phyloP scores from a whole-genome alignment of 129 eudicot species.

The Arctium minus region DNA sequence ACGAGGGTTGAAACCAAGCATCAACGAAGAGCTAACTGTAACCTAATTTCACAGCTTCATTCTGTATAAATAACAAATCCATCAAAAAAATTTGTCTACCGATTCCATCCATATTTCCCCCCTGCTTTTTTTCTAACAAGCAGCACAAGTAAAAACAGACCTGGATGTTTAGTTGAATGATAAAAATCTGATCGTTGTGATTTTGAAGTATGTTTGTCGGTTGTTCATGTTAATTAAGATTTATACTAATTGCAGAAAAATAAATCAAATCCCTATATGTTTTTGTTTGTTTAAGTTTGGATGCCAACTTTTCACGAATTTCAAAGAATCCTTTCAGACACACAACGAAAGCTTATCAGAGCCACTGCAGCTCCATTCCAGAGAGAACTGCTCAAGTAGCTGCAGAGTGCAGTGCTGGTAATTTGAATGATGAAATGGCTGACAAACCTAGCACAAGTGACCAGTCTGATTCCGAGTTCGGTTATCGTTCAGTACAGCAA shows the following conservation, averaged over 20 bases:
- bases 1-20: not conserved
- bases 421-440: not conserved
- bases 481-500: conserved; percentile 52
- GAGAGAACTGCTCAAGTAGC: conserved; percentile 95
- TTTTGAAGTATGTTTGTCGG: too few species aligned
- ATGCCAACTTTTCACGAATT: conserved; percentile 47
- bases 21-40: not conserved
- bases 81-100: too few species aligned
- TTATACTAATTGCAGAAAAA: too few species aligned
- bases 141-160: too few species aligned
- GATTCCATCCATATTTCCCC: too few species aligned
- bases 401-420: conserved; percentile 74
- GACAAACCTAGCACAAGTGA: too few species aligned
- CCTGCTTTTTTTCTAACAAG: too few species aligned
- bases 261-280: too few species aligned
- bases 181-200: too few species aligned
- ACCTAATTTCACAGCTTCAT: not conserved
- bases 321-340: conserved; percentile 50
- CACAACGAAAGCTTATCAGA: conserved; percentile 60
- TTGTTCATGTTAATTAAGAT: too few species aligned
- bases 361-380: conserved; percentile 64
- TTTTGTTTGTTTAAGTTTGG: conserved; percentile 60
- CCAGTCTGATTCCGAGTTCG: too few species aligned
- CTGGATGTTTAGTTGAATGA: too few species aligned
- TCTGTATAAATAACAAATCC: not conserved